These are phyloP conservation scores for Ganoderma resinaceum DNA, from an alignment of 1,284 basidiomycete genomes.

Conservation along the genomic window DNA sequence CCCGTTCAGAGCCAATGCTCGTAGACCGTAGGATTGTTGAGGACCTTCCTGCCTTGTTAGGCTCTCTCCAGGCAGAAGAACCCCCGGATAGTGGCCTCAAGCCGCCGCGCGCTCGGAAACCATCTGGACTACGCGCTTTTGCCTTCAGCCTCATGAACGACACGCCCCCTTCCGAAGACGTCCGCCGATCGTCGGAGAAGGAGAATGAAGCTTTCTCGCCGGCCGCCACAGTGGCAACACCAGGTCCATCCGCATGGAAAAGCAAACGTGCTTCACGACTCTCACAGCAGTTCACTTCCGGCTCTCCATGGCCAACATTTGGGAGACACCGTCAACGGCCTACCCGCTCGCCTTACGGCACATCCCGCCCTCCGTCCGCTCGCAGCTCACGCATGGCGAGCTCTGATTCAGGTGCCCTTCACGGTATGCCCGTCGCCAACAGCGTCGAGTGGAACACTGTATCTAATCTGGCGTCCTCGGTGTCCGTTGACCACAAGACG, in stretches of 20 bases:
- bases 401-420: constrained; percentile 30
- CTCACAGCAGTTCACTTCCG: constrained; percentile 36
- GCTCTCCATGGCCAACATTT: constrained; percentile 53
- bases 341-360: constrained; percentile 16
- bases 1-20: constrained; percentile 25
- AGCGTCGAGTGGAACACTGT: constrained; percentile 10
- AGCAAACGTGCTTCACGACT: constrained; percentile 35
- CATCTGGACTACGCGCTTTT: constrained; percentile 23
- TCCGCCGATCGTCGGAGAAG: constrained; percentile 16
- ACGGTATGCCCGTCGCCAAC: constrained; percentile 28
- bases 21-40: constrained; percentile 35
- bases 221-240: neutral
- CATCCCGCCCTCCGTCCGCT: constrained; percentile 24
- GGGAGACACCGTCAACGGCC: constrained; percentile 40
- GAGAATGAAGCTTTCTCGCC: constrained; percentile 15
- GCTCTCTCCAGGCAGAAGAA: constrained; percentile 27
- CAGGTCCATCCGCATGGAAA: constrained; percentile 18
- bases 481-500: constrained; percentile 24
- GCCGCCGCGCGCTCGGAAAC: constrained; percentile 33
- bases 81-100: constrained; percentile 27
- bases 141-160: constrained; percentile 2
- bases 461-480: constrained; percentile 24
- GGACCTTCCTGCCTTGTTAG: constrained; percentile 36
- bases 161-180: neutral
- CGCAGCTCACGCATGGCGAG: constrained; percentile 32